Evolutionary conservation across 164 flowering plant species (phyloP).

Genomic region (Hamamelis virginiana): DNA sequence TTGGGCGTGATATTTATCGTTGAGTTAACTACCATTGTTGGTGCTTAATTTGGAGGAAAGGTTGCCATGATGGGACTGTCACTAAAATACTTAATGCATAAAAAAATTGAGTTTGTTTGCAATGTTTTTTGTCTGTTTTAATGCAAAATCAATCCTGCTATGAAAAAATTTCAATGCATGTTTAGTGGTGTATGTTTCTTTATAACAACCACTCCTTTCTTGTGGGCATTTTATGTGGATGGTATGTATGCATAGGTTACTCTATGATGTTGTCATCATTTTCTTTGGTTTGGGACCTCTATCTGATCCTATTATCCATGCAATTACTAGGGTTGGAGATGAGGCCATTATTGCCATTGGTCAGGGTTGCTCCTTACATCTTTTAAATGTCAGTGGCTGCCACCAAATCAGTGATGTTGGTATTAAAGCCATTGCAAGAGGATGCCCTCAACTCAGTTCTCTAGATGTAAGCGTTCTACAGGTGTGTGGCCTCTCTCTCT

Average conservation of each 20-base stretch:
- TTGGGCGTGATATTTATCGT: too few relatives aligned
- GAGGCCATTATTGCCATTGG: slow-evolving; percentile 81
- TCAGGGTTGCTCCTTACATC: slow-evolving; percentile 64
- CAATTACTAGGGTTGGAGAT: slow-evolving; percentile 73
- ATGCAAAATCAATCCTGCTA: neutral
- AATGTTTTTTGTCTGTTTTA: neutral
- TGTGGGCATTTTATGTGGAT: too few relatives aligned
- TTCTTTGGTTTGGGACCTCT: neutral
- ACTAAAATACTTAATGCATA: too few relatives aligned
- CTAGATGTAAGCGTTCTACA: slow-evolving; percentile 85
- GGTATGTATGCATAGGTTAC: too few relatives aligned
- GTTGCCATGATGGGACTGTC: too few relatives aligned
- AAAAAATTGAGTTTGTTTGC: neutral
- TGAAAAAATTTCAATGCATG: too few relatives aligned
- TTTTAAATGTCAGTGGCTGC: slow-evolving; percentile 90
- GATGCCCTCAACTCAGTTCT: slow-evolving; percentile 66
- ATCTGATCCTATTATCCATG: neutral
- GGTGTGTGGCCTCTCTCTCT: slow-evolving; percentile 40
- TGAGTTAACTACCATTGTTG: too few relatives aligned
- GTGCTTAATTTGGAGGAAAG: too few relatives aligned
- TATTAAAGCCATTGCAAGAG: slow-evolving; percentile 78
- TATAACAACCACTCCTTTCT: neutral
- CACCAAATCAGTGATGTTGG: slow-evolving; percentile 82
- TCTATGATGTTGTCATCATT: slow-evolving; percentile 8
- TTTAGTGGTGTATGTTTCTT: too few relatives aligned